Evolutionary conservation across 306 rosid species (phyloP).

Genomic region (Dalbergia oliveri): DNA sequence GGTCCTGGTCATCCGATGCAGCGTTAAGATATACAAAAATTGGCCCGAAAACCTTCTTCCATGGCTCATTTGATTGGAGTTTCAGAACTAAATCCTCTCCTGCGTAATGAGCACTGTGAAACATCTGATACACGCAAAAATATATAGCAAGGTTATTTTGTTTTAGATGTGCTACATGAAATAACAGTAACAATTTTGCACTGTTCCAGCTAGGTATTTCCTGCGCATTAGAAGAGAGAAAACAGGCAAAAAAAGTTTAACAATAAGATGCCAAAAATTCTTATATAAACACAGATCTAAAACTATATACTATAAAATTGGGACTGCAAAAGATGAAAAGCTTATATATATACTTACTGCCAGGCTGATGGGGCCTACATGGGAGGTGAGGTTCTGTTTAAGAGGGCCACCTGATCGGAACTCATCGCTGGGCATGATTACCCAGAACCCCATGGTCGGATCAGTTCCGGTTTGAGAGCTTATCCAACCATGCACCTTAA

Average conservation of each 20-base stretch:
- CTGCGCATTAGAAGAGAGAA: not conserved
- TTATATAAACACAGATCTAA: not conserved
- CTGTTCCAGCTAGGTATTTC: too few relatives aligned
- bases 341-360: constrained; percentile 63
- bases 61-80: constrained; percentile 67
- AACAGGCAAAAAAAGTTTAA: not conserved
- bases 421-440: constrained; percentile 76
- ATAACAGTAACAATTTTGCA: not conserved
- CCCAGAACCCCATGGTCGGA: constrained; percentile 78
- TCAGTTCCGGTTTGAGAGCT: constrained; percentile 44
- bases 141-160: not conserved
- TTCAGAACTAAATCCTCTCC: constrained; percentile 81
- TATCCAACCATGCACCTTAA: constrained; percentile 91
- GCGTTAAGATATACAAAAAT: constrained; percentile 72
- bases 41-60: constrained; percentile 95
- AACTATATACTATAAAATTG: too few relatives aligned
- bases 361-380: constrained; percentile 83
- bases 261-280: not conserved
- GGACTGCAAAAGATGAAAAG: too few relatives aligned
- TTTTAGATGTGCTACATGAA: not conserved
- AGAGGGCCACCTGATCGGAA: constrained; percentile 80
- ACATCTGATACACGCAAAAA: constrained; percentile 63
- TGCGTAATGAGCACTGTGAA: constrained; percentile 87
- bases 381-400: constrained; percentile 84
- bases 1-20: constrained; percentile 39